phyloP scores from a whole-genome alignment of 2,329 filamentous ascomycete species.

The Alternaria sp. region DNA sequence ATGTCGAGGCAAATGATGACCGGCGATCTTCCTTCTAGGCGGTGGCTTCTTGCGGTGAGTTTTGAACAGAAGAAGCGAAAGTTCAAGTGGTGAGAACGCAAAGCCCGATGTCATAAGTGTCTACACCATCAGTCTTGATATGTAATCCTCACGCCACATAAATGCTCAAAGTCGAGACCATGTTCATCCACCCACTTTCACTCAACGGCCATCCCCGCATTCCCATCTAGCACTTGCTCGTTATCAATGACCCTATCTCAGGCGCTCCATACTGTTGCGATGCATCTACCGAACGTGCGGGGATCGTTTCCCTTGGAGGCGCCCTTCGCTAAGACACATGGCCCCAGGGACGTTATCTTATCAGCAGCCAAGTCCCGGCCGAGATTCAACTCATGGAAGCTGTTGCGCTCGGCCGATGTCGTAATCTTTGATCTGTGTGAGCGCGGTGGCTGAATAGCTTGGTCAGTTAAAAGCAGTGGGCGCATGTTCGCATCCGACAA shows the following conservation, averaged over 20 bases:
- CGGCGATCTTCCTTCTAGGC: background rate
- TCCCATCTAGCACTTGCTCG: background rate
- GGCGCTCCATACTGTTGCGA: background rate
- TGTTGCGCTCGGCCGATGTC: background rate
- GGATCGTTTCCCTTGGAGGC: background rate
- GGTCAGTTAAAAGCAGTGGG: background rate
- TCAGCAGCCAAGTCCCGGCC: background rate
- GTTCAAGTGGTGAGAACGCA: background rate
- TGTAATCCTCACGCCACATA: background rate
- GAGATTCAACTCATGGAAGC: background rate
- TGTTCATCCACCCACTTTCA: background rate
- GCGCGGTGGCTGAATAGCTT: background rate
- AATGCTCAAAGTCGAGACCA: background rate
- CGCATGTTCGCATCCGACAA: background rate
- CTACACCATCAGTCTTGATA: background rate
- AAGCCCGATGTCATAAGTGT: background rate
- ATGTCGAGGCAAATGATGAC: background rate
- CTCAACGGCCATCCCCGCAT: background rate
- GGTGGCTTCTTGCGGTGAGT: background rate
- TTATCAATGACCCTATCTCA: background rate
- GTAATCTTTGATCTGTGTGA: background rate
- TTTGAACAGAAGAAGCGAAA: background rate
- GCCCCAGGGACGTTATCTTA: constrained; percentile 1
- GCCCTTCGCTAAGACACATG: background rate
- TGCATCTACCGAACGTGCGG: background rate